Conservation (phyloP, 2,329 filamentous ascomycete genomes). For the Apiospora kogelbergensis region DNA sequence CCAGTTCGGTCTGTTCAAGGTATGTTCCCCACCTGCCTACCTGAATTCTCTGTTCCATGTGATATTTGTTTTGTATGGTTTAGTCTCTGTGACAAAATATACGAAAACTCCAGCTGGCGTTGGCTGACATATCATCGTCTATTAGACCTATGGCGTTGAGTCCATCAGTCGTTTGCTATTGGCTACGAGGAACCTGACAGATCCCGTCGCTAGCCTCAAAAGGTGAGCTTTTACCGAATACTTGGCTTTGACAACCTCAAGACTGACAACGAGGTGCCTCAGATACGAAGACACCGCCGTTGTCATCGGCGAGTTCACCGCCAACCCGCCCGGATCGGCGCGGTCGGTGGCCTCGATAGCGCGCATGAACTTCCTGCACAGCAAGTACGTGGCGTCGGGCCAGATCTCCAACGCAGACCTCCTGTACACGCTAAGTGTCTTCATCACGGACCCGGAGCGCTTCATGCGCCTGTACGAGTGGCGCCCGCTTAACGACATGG, state of each 20-base stretch:
- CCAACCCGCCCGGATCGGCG: conserved; percentile 35
- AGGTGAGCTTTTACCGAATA: conserved; percentile 23
- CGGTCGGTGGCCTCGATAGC: conserved; percentile 35
- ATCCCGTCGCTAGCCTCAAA: conserved; percentile 30
- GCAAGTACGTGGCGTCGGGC: conserved; percentile 32
- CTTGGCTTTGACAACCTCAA: neutral
- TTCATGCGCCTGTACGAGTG: conserved; percentile 70
- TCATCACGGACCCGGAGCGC: conserved; percentile 63
- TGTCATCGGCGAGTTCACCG: conserved; percentile 30
- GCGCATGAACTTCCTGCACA: conserved; percentile 41
- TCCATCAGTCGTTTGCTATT: conserved; percentile 30
- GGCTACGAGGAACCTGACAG: conserved; percentile 31
- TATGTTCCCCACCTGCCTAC: conserved; percentile 8
- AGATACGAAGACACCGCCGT: conserved; percentile 33
- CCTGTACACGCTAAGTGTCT: conserved; percentile 50
- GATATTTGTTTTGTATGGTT: too few species aligned
- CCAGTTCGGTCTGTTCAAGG: conserved; percentile 34
- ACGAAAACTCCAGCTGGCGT: too few species aligned
- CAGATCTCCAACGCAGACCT: conserved; percentile 37
- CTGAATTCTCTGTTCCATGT: too few species aligned
- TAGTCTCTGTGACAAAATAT: neutral
- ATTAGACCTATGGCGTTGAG: conserved; percentile 34
- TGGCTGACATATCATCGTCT: neutral
- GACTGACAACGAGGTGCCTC: neutral
- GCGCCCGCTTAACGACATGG: conserved; percentile 65